Base-by-base conservation (phyloP, 1,284 basidiomycete species). In the Austroboletus niveus region DNA sequence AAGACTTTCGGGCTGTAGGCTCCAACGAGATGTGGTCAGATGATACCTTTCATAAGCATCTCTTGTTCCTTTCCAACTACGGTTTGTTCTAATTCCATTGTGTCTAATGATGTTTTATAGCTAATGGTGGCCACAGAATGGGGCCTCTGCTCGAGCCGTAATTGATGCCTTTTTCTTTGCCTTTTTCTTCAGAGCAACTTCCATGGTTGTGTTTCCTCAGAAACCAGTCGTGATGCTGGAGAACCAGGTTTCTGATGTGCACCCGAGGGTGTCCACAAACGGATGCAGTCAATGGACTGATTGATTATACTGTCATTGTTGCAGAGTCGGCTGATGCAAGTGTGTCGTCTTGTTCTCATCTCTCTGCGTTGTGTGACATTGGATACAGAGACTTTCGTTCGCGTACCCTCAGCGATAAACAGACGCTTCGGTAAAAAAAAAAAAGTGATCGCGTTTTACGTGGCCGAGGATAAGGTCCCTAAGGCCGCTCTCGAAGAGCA, bases 241-340 rank as follows among this genome's bases (percentile, higher is more conserved):
- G 29, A 39, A 44, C 1, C 42, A 39, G 17, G 17, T 49, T 49
- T 22, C 29, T 38, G 29, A 12, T 39, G 17, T 31, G 11, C 27
- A 20, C 27, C 24, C 27, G 10, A 31, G 48, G 42, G 12, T 12
- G 20, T 38, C 29, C 17, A n/a, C 27, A 48, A 35, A 6, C 31
- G 42, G 42, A 49, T 10, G 39, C 35, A 15, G 24, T 49, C 42
- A 32, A 41, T 8, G 30, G 34, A 8, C 10, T 38, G 4, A 38
- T 43, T 43, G 41, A 48, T 17, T 38, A 49, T 41, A 38, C 42
- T 11, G 41, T 34, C 34, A 22, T 49, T 27, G 48, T 49, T 5
- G 24, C 35, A 1, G 14, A 39, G 20, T 32, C 29, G 3, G 3
- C 9, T 20, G 11, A 39, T 10, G 42, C 48, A 44, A 6, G 48